A percentile compares a stretch with the other conserved stretches of the same genome.
These are phyloP conservation scores for Pulveroboletus ravenelii DNA, from an alignment of 768 basidiomycete genomes.

Conservation along the genomic window DNA sequence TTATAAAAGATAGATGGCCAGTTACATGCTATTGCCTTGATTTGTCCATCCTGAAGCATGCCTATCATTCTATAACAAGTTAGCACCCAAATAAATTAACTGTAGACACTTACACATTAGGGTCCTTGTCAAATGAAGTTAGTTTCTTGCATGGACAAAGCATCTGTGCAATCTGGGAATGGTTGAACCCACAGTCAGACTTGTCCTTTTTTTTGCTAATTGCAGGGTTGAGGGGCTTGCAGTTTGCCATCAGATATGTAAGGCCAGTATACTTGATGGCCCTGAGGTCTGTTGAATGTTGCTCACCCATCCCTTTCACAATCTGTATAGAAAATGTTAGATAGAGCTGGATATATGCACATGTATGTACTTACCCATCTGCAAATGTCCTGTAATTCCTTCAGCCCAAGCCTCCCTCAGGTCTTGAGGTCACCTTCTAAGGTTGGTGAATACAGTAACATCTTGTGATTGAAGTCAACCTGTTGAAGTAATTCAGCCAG, in stretches of 20 bases:
- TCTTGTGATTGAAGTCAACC: background rate
- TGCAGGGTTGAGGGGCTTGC: background rate
- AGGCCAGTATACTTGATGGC: background rate
- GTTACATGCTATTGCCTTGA: too few relatives aligned
- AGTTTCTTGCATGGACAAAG: background rate
- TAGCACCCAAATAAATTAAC: too few relatives aligned
- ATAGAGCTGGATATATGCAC: too few relatives aligned
- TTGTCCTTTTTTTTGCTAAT: background rate
- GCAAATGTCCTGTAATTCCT: background rate
- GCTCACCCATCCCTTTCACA: too few relatives aligned
- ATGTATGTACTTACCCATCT: background rate
- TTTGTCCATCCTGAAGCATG: too few relatives aligned
- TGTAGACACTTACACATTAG: background rate
- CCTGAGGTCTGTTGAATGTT: too few relatives aligned
- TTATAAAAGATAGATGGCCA: too few relatives aligned
- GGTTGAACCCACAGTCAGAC: background rate
- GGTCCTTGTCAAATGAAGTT: background rate
- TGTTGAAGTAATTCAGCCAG: background rate
- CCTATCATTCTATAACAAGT: too few relatives aligned
- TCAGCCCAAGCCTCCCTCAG: too few relatives aligned
- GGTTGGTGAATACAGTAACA: background rate
- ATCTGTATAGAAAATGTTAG: too few relatives aligned
- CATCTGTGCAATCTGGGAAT: background rate
- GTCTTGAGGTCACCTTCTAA: too few relatives aligned
- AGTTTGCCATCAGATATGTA: background rate